A percentile compares a stretch with the other conserved stretches of the same genome.
Evolutionary conservation across 495 filamentous ascomycete genomes (phyloP).

Genomic region (Cairneyella variabilis): DNA sequence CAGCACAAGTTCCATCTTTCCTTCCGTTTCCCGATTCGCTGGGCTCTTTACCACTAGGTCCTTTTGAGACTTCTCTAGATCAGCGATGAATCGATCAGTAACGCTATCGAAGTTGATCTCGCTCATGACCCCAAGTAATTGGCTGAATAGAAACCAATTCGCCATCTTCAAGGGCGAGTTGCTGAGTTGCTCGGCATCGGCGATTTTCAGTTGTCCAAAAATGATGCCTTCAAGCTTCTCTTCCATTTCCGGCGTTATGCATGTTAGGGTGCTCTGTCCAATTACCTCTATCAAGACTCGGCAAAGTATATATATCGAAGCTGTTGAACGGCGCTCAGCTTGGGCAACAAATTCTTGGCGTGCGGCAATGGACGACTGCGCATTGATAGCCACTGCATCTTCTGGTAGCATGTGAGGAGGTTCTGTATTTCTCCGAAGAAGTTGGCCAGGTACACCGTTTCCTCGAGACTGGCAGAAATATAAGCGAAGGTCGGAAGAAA

Average conservation of each 20-base stretch:
- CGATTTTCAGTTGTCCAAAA: constrained; percentile 82
- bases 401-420: constrained; percentile 32
- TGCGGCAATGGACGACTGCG: constrained; percentile 41
- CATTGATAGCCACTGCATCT: constrained; percentile 11
- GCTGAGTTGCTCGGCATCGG: constrained; percentile 78
- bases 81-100: constrained; percentile 70
- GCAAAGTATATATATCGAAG: constrained; percentile 93
- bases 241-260: constrained; percentile 83
- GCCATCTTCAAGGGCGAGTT: constrained; percentile 78
- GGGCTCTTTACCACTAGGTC: constrained; percentile 64
- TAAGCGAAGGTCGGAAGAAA: background rate
- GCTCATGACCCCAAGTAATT: constrained; percentile 92
- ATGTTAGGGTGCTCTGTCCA: constrained; percentile 76
- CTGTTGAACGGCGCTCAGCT: constrained; percentile 80
- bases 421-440: constrained; percentile 53
- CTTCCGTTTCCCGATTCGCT: constrained; percentile 61
- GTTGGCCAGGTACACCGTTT: constrained; percentile 36
- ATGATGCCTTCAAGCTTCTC: constrained; percentile 78
- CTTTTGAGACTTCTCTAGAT: constrained; percentile 73
- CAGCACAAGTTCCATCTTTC: constrained; percentile 76
- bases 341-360: constrained; percentile 67
- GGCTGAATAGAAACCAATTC: constrained; percentile 92
- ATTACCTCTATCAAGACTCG: constrained; percentile 92
- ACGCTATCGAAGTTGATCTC: constrained; percentile 84
- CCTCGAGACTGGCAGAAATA: constrained; percentile 21